phyloP scores from a whole-genome alignment of 2,329 filamentous ascomycete genomes.

The Chaetomiaceae sp. region DNA sequence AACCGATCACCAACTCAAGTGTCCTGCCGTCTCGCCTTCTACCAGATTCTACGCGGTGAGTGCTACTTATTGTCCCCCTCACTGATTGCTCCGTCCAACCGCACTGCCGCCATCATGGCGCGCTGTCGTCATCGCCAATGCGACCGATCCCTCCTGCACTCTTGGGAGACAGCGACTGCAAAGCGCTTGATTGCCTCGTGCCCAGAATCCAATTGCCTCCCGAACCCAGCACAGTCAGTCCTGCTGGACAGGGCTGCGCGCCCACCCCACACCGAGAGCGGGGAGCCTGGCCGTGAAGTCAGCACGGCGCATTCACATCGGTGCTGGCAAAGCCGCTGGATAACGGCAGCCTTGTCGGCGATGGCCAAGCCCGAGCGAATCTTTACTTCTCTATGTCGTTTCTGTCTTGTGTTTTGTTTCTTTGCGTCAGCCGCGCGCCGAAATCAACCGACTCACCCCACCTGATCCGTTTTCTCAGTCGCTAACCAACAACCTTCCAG shows the following conservation, averaged over 20 bases:
- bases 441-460: constrained; percentile 15
- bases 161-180: constrained; percentile 10
- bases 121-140: constrained; percentile 27
- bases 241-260: constrained; percentile 24
- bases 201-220: constrained; percentile 19
- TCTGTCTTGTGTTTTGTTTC: constrained; percentile 1
- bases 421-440: constrained; percentile 4
- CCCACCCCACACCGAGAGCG: constrained; percentile 29
- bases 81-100: constrained; percentile 7
- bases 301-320: constrained; percentile 24
- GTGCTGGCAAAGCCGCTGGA: constrained; percentile 9
- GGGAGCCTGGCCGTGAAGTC: constrained; percentile 29
- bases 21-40: constrained; percentile 5
- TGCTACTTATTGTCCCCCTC: constrained; percentile 14
- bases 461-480: constrained; percentile 9
- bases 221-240: too few relatives aligned
- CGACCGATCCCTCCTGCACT: constrained; percentile 16
- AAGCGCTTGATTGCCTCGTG: constrained; percentile 7
- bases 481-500: constrained; percentile 24
- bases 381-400: constrained; percentile 2
- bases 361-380: too few relatives aligned
- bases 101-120: constrained; percentile 13
- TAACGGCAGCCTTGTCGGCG: not conserved
- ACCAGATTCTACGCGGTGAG: constrained; percentile 17
- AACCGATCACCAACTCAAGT: not conserved